A percentile compares a stretch with the other conserved stretches of the same genome.
phyloP scores from a whole-genome alignment of 2,329 filamentous ascomycete species.

The Lachnellula subtilissima region DNA sequence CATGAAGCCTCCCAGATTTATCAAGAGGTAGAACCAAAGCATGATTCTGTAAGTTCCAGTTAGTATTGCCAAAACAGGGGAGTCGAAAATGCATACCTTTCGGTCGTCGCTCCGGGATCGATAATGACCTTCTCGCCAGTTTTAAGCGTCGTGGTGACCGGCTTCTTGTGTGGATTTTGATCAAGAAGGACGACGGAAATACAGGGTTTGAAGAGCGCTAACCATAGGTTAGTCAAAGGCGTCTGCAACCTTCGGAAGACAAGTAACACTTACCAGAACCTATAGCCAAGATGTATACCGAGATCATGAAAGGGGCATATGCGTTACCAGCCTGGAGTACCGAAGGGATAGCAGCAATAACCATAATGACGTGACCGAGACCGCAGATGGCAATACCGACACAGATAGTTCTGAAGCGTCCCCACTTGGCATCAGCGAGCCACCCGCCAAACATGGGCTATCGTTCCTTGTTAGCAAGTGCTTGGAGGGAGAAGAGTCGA shows the following conservation, averaged over 20 bases:
- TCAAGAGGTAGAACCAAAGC: constrained; percentile 59
- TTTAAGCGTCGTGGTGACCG: constrained; percentile 42
- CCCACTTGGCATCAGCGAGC: constrained; percentile 59
- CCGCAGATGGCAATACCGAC: constrained; percentile 46
- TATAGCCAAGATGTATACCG: constrained; percentile 25
- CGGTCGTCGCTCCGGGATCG: constrained; percentile 53
- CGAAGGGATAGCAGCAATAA: constrained; percentile 57
- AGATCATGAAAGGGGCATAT: constrained; percentile 42
- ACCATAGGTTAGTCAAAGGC: constrained; percentile 51
- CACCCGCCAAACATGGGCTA: constrained; percentile 45
- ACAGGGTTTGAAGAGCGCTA: constrained; percentile 67
- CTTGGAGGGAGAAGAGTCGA: neutral
- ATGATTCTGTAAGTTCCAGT: constrained; percentile 11
- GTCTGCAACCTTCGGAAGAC: constrained; percentile 49
- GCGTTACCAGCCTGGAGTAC: constrained; percentile 57
- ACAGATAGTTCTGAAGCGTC: constrained; percentile 60
- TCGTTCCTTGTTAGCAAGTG: neutral
- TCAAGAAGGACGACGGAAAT: constrained; percentile 60
- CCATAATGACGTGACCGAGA: constrained; percentile 57
- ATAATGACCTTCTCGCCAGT: constrained; percentile 55
- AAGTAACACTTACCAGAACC: constrained; percentile 33
- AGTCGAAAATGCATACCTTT: constrained; percentile 31
- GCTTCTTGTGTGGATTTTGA: constrained; percentile 42
- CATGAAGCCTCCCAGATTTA: constrained; percentile 58
- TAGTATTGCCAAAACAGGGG: too few relatives aligned